Conservation (phyloP, 2,329 filamentous ascomycete genomes). For the Colletotrichum destructivum region DNA sequence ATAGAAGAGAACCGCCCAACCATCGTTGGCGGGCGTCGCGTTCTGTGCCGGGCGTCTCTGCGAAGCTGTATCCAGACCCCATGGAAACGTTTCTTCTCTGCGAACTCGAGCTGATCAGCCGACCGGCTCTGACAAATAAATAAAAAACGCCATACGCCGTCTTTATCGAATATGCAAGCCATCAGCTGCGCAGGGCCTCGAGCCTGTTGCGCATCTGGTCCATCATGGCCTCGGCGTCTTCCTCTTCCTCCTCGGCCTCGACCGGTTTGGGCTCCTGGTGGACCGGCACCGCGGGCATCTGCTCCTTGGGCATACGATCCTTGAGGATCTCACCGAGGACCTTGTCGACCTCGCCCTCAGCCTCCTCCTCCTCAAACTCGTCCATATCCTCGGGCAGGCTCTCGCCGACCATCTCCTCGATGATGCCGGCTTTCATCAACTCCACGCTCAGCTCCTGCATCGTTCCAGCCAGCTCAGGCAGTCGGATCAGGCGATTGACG, state of each 20-base stretch:
- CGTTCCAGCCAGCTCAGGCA: conserved; percentile 89
- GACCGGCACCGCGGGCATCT: conserved; percentile 69
- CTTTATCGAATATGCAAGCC: conserved; percentile 36
- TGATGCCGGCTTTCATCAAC: conserved; percentile 94
- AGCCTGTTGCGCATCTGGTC: conserved; percentile 94
- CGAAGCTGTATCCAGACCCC: conserved; percentile 18
- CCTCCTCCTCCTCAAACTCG: conserved; percentile 80
- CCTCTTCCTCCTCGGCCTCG: conserved; percentile 74
- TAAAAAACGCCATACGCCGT: conserved; percentile 38
- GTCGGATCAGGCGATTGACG: conserved; percentile 85
- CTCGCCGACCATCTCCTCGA: conserved; percentile 97
- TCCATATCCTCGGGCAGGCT: conserved; percentile 82
- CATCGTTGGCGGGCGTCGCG: not conserved
- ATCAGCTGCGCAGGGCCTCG: conserved; percentile 89
- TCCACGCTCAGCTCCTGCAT: conserved; percentile 92
- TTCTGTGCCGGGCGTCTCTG: conserved; percentile 12
- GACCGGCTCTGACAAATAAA: not conserved
- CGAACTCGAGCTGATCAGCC: conserved; percentile 12
- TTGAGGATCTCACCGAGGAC: conserved; percentile 92
- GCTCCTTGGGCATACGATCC: conserved; percentile 78
- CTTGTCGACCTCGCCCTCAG: conserved; percentile 89
- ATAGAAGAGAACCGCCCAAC: not conserved
- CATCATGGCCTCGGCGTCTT: conserved; percentile 90
- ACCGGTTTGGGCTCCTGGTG: conserved; percentile 66
- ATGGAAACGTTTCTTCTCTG: conserved; percentile 9